These are phyloP conservation scores for Xerocomellus chrysenteron DNA, from an alignment of 768 basidiomycete genomes.

Conservation along the genomic window DNA sequence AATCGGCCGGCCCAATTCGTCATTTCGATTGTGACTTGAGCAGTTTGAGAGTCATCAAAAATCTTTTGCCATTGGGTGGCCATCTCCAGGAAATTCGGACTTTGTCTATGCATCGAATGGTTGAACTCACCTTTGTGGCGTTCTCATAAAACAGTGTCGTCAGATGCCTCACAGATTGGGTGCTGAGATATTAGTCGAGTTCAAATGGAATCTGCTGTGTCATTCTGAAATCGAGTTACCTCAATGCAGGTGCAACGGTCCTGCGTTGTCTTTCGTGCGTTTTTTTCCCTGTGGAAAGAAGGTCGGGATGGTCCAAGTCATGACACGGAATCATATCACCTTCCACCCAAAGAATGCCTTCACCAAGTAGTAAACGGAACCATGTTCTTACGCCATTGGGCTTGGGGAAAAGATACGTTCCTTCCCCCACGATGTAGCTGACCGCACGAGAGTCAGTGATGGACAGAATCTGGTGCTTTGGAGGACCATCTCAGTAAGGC, in stretches of 20 bases:
- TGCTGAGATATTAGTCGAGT: slow-evolving; percentile 30
- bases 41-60: slow-evolving; percentile 40
- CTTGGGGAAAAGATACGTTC: slow-evolving; percentile 59
- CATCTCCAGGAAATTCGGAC: slow-evolving; percentile 30
- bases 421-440: slow-evolving; percentile 52
- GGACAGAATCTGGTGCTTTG: slow-evolving; percentile 56
- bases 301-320: slow-evolving; percentile 1
- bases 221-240: slow-evolving; percentile 33
- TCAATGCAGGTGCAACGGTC: slow-evolving; percentile 54
- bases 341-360: slow-evolving; percentile 68
- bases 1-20: slow-evolving; percentile 61
- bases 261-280: slow-evolving; percentile 57
- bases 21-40: slow-evolving; percentile 50
- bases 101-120: background rate
- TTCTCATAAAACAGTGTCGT: slow-evolving; percentile 55
- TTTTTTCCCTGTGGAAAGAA: slow-evolving; percentile 42
- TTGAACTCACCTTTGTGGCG: slow-evolving; percentile 37
- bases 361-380: slow-evolving; percentile 60
- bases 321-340: slow-evolving; percentile 34
- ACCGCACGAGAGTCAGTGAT: slow-evolving; percentile 56
- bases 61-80: slow-evolving; percentile 49
- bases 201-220: background rate
- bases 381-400: slow-evolving; percentile 61
- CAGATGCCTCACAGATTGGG: slow-evolving; percentile 53
- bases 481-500: slow-evolving; percentile 9